Conservation (phyloP, 768 basidiomycete species). For the Chalciporus sphaerocephalus region DNA sequence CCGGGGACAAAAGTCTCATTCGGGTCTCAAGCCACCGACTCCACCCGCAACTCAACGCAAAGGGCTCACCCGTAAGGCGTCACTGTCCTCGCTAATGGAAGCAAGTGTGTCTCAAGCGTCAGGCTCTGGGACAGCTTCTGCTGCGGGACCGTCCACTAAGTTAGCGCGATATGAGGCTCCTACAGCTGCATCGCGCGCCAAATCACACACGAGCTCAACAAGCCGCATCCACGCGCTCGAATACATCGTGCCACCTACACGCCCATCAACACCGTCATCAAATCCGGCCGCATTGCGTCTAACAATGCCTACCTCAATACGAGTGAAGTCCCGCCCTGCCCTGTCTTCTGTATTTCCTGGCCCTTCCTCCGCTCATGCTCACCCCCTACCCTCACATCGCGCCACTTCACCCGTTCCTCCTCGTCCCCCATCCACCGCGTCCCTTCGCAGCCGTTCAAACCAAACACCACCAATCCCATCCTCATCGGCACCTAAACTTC, state of each 20-base stretch:
- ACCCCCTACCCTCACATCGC: constrained; percentile 39
- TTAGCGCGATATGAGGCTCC: constrained; percentile 66
- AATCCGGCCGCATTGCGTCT: constrained; percentile 74
- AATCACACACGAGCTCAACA: constrained; percentile 61
- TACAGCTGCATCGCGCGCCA: constrained; percentile 79
- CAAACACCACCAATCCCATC: constrained; percentile 36
- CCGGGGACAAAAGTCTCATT: constrained; percentile 80
- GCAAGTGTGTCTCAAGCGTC: constrained; percentile 49
- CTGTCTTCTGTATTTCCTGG: constrained; percentile 72
- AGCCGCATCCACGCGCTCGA: constrained; percentile 56
- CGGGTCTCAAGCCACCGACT: constrained; percentile 71
- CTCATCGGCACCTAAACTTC: constrained; percentile 54
- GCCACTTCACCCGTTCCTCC: constrained; percentile 57
- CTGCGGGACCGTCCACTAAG: constrained; percentile 35
- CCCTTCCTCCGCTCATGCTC: constrained; percentile 31
- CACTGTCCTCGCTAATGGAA: constrained; percentile 71
- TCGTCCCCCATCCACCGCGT: constrained; percentile 56
- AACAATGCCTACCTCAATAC: constrained; percentile 82
- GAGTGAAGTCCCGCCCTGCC: constrained; percentile 68
- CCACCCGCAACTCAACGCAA: constrained; percentile 61
- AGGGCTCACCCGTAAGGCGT: constrained; percentile 67
- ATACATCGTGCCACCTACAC: constrained; percentile 67
- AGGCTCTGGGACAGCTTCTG: constrained; percentile 44
- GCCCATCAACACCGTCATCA: constrained; percentile 75
- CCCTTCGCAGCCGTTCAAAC: constrained; percentile 37